Conservation (phyloP, 768 basidiomycete species). For the Mycena rebaudengoi region DNA sequence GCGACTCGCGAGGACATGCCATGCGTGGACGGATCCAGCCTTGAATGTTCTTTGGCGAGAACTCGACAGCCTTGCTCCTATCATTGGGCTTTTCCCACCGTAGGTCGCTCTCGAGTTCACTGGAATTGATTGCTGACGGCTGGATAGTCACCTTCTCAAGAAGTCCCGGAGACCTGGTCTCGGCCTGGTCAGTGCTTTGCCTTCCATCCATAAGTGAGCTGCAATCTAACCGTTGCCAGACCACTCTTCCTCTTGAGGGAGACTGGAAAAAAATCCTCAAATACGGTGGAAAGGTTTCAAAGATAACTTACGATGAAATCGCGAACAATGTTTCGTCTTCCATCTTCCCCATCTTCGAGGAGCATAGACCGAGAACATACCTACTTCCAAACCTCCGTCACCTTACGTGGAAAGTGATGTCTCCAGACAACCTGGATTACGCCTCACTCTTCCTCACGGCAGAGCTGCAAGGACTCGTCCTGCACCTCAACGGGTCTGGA, state of each 20-base stretch:
- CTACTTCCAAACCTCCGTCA: conserved; percentile 76
- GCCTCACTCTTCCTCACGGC: conserved; percentile 72
- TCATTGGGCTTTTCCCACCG: conserved; percentile 76
- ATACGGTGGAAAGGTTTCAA: conserved; percentile 74
- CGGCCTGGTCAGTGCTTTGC: conserved; percentile 67
- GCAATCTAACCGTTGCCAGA: background rate
- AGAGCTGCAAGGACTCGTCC: conserved; percentile 63
- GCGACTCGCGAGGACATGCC: conserved; percentile 78
- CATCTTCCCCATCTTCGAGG: conserved; percentile 73
- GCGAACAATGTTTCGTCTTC: conserved; percentile 69
- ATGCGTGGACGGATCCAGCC: conserved; percentile 76
- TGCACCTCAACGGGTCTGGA: conserved; percentile 60
- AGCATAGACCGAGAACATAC: conserved; percentile 66
- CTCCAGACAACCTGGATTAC: conserved; percentile 69
- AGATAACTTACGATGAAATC: conserved; percentile 74
- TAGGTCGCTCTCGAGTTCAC: too few relatives aligned
- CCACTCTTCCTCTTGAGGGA: conserved; percentile 59
- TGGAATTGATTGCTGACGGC: too few relatives aligned
- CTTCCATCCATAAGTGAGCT: conserved; percentile 51
- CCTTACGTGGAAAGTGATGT: conserved; percentile 78
- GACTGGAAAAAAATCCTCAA: conserved; percentile 75
- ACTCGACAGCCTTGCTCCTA: conserved; percentile 72
- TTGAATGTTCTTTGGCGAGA: conserved; percentile 80
- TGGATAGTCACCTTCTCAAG: conserved; percentile 72
- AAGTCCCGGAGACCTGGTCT: conserved; percentile 77